phyloP scores from a whole-genome alignment of 164 flowering plant genomes.

The Liquidambar formosana region DNA sequence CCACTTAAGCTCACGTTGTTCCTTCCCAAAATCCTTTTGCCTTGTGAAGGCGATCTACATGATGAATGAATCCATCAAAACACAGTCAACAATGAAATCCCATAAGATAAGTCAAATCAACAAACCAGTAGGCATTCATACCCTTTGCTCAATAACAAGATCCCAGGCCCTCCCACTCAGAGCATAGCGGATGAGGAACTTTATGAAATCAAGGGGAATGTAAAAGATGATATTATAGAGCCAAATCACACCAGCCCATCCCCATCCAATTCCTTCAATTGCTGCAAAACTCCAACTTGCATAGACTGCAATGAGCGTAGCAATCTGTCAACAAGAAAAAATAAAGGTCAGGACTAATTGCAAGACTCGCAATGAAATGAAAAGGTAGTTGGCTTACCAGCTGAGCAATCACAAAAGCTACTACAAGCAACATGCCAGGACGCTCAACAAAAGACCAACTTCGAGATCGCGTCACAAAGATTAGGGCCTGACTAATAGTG shows the following conservation, averaged over 20 bases:
- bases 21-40: conserved; percentile 89
- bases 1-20: conserved; percentile 81
- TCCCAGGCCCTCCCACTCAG: conserved; percentile 92
- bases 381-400: conserved; percentile 44
- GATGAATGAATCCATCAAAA: conserved; percentile 7
- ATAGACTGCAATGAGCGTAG: conserved; percentile 83
- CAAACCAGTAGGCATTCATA: conserved; percentile 23
- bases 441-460: conserved; percentile 85
- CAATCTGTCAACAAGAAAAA: conserved; percentile 46
- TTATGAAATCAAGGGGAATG: conserved; percentile 76
- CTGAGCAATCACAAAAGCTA: conserved; percentile 75
- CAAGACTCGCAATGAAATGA: neutral
- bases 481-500: conserved; percentile 86
- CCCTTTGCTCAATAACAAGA: conserved; percentile 82
- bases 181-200: conserved; percentile 70
- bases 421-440: conserved; percentile 69
- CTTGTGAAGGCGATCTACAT: conserved; percentile 77
- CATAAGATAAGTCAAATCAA: neutral
- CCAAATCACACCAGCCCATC: conserved; percentile 96
- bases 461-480: conserved; percentile 83
- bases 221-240: conserved; percentile 71
- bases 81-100: neutral
- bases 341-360: neutral
- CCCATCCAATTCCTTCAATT: conserved; percentile 92
- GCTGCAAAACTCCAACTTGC: conserved; percentile 81